Base-by-base conservation (phyloP, 306 rosid species). In the Cicer judaicum region DNA sequence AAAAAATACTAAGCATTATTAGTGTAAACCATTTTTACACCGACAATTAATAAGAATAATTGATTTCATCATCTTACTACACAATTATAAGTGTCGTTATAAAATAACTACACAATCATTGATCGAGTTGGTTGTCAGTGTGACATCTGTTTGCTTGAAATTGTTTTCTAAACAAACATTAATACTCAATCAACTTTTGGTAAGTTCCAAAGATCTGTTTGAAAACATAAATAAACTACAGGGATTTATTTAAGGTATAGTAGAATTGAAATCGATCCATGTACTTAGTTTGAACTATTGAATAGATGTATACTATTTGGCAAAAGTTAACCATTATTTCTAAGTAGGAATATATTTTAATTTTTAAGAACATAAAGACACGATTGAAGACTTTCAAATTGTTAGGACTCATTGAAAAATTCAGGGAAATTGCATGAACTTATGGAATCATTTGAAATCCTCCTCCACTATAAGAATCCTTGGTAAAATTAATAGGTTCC, bases 401-500 rank as follows among this genome's bases (percentile, higher is more conserved):
- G n/a, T 18, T 4, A 1, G 29, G 34, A 63, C 36, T 63, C 41
- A 18, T 5, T 41, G 42, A 42, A 41, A 64, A 64, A 16, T 64
- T 63, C 5, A 2, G 52, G 36, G n/a, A 15, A 41, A 64, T 10
- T 62, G 5, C 34, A 64, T 40, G 53, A 64, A 42, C 15, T 42
- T 42, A 41, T 42, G 52, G 53, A 64, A 64, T 64, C 18, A 43
- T 21, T 66, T 64, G 70, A 43, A 7, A 63, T 43, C 39, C 4
- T 44, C 40, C 40, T 43, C 7, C 71, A 12, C 55, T 66, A 24
- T 64, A 49, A 49, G 65, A 42, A 19, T 50, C 41, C 4, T 9
- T 29, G 18, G 75, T 74, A 41, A 76, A 79, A 44, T 43, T 47
- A 54, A 49, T 54, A 89, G 91, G 76, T 81, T 83, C 59, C 77